These are phyloP conservation scores for Didymella pomorum DNA, from an alignment of 2,329 filamentous ascomycete genomes.

Conservation along the genomic window DNA sequence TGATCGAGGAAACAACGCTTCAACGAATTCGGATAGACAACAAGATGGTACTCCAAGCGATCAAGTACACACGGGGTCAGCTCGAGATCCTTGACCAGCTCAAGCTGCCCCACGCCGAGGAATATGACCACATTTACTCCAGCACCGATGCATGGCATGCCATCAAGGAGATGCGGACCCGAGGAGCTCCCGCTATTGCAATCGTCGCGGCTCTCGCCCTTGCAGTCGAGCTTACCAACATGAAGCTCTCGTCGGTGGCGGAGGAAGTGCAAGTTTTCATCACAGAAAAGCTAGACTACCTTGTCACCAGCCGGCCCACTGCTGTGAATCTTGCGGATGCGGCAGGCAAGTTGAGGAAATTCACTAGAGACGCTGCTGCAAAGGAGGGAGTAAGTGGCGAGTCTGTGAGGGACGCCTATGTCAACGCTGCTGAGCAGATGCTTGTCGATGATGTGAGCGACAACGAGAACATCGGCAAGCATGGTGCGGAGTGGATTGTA, in stretches of 20 bases:
- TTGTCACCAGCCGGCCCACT: slow-evolving; percentile 88
- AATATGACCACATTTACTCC: slow-evolving; percentile 76
- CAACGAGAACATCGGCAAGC: slow-evolving; percentile 83
- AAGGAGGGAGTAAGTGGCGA: slow-evolving; percentile 56
- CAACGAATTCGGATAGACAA: slow-evolving; percentile 13
- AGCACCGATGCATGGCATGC: slow-evolving; percentile 81
- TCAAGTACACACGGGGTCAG: slow-evolving; percentile 75
- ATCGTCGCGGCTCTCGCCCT: slow-evolving; percentile 94
- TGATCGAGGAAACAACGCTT: slow-evolving; percentile 5
- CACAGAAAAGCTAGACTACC: slow-evolving; percentile 78
- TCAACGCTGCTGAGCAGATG: slow-evolving; percentile 84
- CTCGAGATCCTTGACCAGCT: slow-evolving; percentile 84
- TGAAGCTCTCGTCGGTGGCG: slow-evolving; percentile 59
- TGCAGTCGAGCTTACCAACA: slow-evolving; percentile 79
- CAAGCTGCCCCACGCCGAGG: slow-evolving; percentile 79
- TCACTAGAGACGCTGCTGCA: slow-evolving; percentile 62
- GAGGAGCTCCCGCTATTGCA: slow-evolving; percentile 90
- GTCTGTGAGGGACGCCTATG: slow-evolving; percentile 73
- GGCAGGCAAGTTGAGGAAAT: slow-evolving; percentile 76
- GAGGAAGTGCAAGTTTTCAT: slow-evolving; percentile 75
- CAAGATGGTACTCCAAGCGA: slow-evolving; percentile 72
- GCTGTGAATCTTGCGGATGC: slow-evolving; percentile 95
- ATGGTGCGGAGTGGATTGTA: slow-evolving; percentile 84
- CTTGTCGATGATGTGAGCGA: slow-evolving; percentile 85
- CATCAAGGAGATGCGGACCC: slow-evolving; percentile 81